These are phyloP conservation scores for Aspergillus texensis DNA, from an alignment of 2,329 filamentous ascomycete species.

Conservation along the genomic window DNA sequence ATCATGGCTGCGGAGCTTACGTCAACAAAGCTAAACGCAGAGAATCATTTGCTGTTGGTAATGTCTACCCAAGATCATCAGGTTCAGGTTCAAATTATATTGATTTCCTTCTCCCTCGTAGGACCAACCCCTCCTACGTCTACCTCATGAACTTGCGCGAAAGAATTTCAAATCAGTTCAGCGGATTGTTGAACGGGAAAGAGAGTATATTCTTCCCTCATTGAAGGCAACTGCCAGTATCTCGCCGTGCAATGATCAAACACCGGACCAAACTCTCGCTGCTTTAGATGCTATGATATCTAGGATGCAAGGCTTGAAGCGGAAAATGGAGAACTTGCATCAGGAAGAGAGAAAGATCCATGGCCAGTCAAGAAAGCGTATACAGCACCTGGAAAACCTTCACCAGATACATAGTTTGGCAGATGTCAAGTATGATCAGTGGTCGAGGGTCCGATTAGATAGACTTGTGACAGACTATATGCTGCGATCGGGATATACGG, in stretches of 20 bases:
- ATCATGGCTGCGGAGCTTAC: slow-evolving; percentile 48
- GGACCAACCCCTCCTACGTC: slow-evolving; percentile 92
- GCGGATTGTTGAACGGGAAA: slow-evolving; percentile 51
- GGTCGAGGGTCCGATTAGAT: slow-evolving; percentile 81
- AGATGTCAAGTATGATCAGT: slow-evolving; percentile 91
- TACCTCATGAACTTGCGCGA: slow-evolving; percentile 88
- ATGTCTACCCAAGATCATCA: background rate
- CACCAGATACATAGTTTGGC: slow-evolving; percentile 78
- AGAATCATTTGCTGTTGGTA: slow-evolving; percentile 55
- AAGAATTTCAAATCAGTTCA: slow-evolving; percentile 86
- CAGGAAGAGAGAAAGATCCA: slow-evolving; percentile 80
- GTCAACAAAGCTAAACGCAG: slow-evolving; percentile 52
- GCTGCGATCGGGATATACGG: slow-evolving; percentile 77
- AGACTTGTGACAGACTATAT: slow-evolving; percentile 91
- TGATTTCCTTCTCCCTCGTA: slow-evolving; percentile 36
- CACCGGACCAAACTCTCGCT: slow-evolving; percentile 72
- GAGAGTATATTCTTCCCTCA: slow-evolving; percentile 49
- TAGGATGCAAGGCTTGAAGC: slow-evolving; percentile 82
- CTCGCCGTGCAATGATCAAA: slow-evolving; percentile 64
- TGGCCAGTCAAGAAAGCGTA: slow-evolving; percentile 72
- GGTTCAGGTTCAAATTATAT: slow-evolving; percentile 12
- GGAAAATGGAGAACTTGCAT: slow-evolving; percentile 77
- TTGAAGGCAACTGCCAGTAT: slow-evolving; percentile 61
- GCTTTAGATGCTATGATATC: slow-evolving; percentile 82
- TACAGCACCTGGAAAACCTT: slow-evolving; percentile 78